These are phyloP conservation scores for Yamadazyma laniorum DNA, from an alignment of 805 yeast genomes.

Conservation along the genomic window DNA sequence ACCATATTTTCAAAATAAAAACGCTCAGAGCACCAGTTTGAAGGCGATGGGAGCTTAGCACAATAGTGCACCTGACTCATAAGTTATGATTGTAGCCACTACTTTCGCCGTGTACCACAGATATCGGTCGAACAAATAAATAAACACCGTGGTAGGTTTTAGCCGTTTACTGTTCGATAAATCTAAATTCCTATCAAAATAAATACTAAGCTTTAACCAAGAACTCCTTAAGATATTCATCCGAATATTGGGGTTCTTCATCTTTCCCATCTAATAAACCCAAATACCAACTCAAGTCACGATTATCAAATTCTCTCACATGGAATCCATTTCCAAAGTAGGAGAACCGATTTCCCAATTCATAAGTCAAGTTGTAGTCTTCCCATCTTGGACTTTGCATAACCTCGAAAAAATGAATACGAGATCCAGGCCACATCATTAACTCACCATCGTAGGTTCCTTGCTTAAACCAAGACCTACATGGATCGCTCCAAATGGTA, in stretches of 20 bases:
- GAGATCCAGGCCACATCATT: conserved; percentile 4
- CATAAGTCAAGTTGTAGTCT: conserved; percentile 2
- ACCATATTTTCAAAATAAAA: too few relatives aligned
- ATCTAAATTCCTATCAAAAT: not conserved
- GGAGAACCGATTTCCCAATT: not conserved
- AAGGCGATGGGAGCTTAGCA: too few relatives aligned
- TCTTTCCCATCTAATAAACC: conserved; percentile 2
- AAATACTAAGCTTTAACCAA: not conserved
- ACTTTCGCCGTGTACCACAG: too few relatives aligned
- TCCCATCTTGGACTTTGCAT: conserved; percentile 2
- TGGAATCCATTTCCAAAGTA: conserved; percentile 3
- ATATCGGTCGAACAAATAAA: too few relatives aligned
- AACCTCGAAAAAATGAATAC: conserved; percentile 1
- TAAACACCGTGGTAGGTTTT: too few relatives aligned
- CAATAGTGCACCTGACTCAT: too few relatives aligned
- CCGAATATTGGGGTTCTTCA: conserved; percentile 1
- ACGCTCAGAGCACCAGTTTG: too few relatives aligned
- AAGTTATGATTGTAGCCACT: too few relatives aligned
- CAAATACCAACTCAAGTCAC: conserved; percentile 3
- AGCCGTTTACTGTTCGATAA: too few relatives aligned
- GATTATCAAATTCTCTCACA: conserved; percentile 1
- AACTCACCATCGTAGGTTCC: conserved; percentile 1
- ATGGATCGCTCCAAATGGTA: conserved; percentile 3
- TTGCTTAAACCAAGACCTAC: conserved; percentile 5
- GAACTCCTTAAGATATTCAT: conserved; percentile 1